A percentile compares a stretch with the other conserved stretches of the same genome.
phyloP scores from a whole-genome alignment of 2,329 filamentous ascomycete species.

The Ophiostoma quercus region DNA sequence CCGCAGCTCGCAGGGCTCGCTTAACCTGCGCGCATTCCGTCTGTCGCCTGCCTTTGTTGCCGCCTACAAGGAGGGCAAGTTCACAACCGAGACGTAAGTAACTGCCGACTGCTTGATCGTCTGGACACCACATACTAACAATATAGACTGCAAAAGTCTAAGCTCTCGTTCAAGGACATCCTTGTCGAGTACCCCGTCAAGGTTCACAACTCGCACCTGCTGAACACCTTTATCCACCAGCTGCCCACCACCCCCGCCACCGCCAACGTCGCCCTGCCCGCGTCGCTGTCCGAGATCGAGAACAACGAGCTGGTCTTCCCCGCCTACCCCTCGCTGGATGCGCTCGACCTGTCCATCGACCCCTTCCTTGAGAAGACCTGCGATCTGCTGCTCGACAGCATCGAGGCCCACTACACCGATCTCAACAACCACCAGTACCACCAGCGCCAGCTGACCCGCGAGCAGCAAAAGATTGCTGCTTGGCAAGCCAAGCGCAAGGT shows the following conservation, averaged over 20 bases:
- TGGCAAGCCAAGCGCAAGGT: slow-evolving; percentile 97
- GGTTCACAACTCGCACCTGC: slow-evolving; percentile 94
- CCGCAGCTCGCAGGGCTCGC: slow-evolving; percentile 83
- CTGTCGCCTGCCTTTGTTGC: slow-evolving; percentile 82
- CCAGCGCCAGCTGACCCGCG: slow-evolving; percentile 84
- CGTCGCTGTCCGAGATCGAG: slow-evolving; percentile 72
- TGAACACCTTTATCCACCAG: slow-evolving; percentile 93
- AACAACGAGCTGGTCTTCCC: slow-evolving; percentile 58
- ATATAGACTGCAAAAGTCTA: slow-evolving; percentile 82
- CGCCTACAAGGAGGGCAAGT: slow-evolving; percentile 94
- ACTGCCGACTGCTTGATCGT: not conserved
- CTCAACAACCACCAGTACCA: slow-evolving; percentile 98
- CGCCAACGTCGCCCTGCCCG: slow-evolving; percentile 67
- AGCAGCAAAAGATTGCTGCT: slow-evolving; percentile 92
- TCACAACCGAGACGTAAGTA: slow-evolving; percentile 85
- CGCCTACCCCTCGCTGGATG: slow-evolving; percentile 82
- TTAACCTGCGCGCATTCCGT: slow-evolving; percentile 87
- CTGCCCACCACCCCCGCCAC: slow-evolving; percentile 62
- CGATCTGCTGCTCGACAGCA: slow-evolving; percentile 90
- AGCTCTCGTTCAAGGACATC: slow-evolving; percentile 89
- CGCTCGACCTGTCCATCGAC: slow-evolving; percentile 87
- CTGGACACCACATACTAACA: not conserved
- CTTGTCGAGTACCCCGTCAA: slow-evolving; percentile 82
- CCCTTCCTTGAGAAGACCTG: slow-evolving; percentile 98
- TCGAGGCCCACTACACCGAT: slow-evolving; percentile 96